Evolutionary conservation across 2,329 filamentous ascomycete species (phyloP).

Genomic region (Colletotrichum incanum): DNA sequence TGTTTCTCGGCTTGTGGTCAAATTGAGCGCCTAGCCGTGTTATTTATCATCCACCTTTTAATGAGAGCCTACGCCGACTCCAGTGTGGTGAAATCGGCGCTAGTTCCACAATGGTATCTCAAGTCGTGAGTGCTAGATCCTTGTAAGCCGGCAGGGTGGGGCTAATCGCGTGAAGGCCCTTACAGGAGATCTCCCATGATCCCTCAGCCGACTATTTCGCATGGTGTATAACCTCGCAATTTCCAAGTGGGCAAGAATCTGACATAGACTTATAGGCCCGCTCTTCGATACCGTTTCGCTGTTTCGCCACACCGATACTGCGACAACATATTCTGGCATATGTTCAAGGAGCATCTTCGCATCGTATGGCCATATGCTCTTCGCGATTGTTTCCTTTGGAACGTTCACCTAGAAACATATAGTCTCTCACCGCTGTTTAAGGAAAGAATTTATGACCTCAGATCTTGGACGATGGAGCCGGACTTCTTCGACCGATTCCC

Average conservation of each 20-base stretch:
- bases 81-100: slow-evolving; percentile 11
- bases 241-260: neutral
- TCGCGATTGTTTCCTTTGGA: slow-evolving; percentile 48
- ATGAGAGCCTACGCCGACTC: slow-evolving; percentile 49
- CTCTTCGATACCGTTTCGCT: slow-evolving; percentile 49
- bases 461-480: slow-evolving; percentile 49
- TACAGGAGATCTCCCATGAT: slow-evolving; percentile 6
- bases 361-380: slow-evolving; percentile 48
- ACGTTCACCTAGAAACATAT: slow-evolving; percentile 46
- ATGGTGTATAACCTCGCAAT: neutral
- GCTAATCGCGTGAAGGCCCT: neutral
- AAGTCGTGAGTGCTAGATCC: slow-evolving; percentile 21
- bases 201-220: slow-evolving; percentile 27
- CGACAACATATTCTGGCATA: slow-evolving; percentile 50
- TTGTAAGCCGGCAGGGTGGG: neutral
- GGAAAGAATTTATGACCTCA: slow-evolving; percentile 46
- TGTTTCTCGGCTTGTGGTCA: slow-evolving; percentile 45
- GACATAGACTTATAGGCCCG: slow-evolving; percentile 45
- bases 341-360: slow-evolving; percentile 45
- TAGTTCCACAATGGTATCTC: slow-evolving; percentile 26
- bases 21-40: slow-evolving; percentile 46
- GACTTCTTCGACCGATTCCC: slow-evolving; percentile 50
- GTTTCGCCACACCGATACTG: slow-evolving; percentile 51
- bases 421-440: slow-evolving; percentile 46
- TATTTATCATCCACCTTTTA: slow-evolving; percentile 48